Base-by-base conservation (phyloP, 768 basidiomycete genomes). In the Hortiboletus campestris region DNA sequence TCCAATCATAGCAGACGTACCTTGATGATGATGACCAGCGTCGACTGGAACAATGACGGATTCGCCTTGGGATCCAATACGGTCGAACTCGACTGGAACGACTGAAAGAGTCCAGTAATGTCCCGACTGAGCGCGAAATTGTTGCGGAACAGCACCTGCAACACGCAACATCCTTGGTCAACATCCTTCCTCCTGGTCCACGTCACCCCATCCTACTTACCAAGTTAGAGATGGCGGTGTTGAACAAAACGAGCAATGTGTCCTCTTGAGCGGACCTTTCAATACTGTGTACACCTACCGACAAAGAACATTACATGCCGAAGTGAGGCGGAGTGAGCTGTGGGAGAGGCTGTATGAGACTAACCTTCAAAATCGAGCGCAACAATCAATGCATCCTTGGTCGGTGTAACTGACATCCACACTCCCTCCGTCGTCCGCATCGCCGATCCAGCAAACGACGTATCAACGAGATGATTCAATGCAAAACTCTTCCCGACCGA, bases 381-480 rank as follows among this genome's bases (percentile, higher is more conserved):
- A 1, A 86, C 83, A 11, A 86, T 70, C 11, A 86, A 61, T 0
- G 67, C 67, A 22, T 83, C 78, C 45, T 78, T 71, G 0, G 84
- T 84, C 0, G 84, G 85, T 2, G 84, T 84, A 9, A 82, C 81
- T 1, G 84, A 84, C 78, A 85, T 80, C 84, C 84, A 85, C 2
- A 85, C 82, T 6, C 84, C 84, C 70, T 84, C 82, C 63, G 81
- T 85, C 10, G 83, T 84, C n/a, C 82, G 72, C 82, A 85, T 84
- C 0, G 84, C 84, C 10, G 78, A 81, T 1, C 85, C 84, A 9
- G 83, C 83, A 59, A 86, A 86, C 0, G 85, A 85, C 0, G 84
- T 83, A 59, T 86, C 84, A 1, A 75, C 77, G 6, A 86, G 71
- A 57, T 86, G 85, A 49, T 85, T 85, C 36, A 85, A 63, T 0